These are phyloP conservation scores for Suillus subalutaceus DNA, from an alignment of 768 basidiomycete genomes.

Conservation along the genomic window DNA sequence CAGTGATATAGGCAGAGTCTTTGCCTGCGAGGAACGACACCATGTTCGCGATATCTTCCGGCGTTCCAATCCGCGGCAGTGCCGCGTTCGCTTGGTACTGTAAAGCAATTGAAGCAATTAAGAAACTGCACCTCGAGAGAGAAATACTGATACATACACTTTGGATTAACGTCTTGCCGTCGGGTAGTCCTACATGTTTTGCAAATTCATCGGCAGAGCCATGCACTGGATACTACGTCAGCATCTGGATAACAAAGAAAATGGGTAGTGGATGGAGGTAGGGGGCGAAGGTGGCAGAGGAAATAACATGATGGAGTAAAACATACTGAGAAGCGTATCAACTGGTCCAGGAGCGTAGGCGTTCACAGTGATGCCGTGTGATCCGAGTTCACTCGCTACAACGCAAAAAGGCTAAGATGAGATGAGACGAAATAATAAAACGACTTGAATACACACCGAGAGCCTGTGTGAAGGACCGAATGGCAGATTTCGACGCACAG, in stretches of 20 bases:
- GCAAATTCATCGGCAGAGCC: not conserved
- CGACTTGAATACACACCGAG: conserved; percentile 2
- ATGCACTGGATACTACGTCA: not conserved
- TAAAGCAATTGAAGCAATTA: not conserved
- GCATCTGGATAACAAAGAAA: not conserved
- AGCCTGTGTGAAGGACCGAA: conserved; percentile 38
- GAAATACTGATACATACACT: not conserved
- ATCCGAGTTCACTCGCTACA: conserved; percentile 27
- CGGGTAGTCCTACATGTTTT: not conserved
- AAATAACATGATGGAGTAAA: not conserved
- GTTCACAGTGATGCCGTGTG: conserved; percentile 24
- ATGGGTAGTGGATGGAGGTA: not conserved
- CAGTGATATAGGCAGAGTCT: conserved; percentile 33
- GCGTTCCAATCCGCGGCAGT: conserved; percentile 4
- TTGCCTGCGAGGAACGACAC: conserved; percentile 37
- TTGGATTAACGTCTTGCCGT: not conserved
- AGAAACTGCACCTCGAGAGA: not conserved
- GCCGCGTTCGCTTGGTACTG: conserved; percentile 16
- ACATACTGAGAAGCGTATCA: not conserved
- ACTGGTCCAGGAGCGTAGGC: conserved; percentile 1
- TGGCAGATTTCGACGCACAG: conserved; percentile 37
- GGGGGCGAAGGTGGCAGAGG: not conserved
- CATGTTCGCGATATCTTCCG: conserved; percentile 30
- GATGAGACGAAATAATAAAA: not conserved
- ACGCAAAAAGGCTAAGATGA: not conserved